A percentile compares a stretch with the other conserved stretches of the same genome.
These are phyloP conservation scores for Xylaria polymorpha DNA, from an alignment of 2,329 filamentous ascomycete species.

Conservation along the genomic window DNA sequence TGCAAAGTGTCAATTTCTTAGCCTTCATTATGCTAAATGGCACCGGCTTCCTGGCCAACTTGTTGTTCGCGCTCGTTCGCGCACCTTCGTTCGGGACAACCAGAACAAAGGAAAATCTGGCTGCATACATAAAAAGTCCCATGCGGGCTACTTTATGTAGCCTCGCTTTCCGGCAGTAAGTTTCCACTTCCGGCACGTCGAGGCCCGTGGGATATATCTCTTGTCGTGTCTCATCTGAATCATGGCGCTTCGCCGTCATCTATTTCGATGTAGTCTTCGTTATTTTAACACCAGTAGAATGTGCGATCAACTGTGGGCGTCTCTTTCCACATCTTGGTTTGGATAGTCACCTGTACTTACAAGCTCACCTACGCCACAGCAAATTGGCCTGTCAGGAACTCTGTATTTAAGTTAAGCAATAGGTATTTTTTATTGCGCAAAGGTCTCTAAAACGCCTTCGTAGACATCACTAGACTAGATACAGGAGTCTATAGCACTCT, in stretches of 20 bases:
- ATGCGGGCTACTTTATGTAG: conserved; percentile 15
- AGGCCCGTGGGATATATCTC: neutral
- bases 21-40: conserved; percentile 2
- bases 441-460: too few species aligned
- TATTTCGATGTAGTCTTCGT: neutral
- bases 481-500: too few species aligned
- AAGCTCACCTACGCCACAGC: neutral
- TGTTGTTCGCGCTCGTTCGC: too few species aligned
- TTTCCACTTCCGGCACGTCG: neutral
- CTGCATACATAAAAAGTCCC: conserved; percentile 15
- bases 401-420: too few species aligned
- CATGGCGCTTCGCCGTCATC: neutral
- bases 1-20: neutral
- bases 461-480: too few species aligned
- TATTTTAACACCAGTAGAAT: neutral
- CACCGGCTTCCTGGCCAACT: neutral
- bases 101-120: neutral
- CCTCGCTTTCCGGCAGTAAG: conserved; percentile 27
- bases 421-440: too few species aligned
- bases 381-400: too few species aligned
- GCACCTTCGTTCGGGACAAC: neutral
- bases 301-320: neutral
- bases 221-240: neutral
- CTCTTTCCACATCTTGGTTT: neutral
- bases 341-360: neutral